Conservation (phyloP, 2,329 filamentous ascomycete species). For the Diplodia corticola region DNA sequence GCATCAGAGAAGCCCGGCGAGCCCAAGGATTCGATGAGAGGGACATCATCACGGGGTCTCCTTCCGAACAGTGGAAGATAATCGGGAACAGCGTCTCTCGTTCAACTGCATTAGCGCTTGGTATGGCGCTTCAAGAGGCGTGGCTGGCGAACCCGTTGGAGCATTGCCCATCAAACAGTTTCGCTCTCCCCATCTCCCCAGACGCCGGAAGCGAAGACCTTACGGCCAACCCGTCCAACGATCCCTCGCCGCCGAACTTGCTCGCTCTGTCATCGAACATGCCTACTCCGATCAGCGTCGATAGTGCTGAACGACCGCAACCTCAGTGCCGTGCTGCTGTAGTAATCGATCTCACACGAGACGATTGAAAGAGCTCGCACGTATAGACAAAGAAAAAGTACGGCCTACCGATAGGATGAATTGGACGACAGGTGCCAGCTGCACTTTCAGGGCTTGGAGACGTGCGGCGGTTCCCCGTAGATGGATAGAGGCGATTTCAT, state of each 20-base stretch:
- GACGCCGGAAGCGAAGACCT: neutral
- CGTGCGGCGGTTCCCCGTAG: too few relatives aligned
- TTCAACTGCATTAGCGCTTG: slow-evolving; percentile 66
- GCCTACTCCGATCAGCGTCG: neutral
- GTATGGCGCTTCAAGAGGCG: slow-evolving; percentile 63
- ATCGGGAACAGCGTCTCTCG: slow-evolving; percentile 77
- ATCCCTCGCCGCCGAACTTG: too few relatives aligned
- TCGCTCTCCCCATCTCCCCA: too few relatives aligned
- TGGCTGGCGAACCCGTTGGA: slow-evolving; percentile 47
- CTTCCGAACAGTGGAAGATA: slow-evolving; percentile 61
- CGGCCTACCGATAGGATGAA: too few relatives aligned
- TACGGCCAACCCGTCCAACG: too few relatives aligned
- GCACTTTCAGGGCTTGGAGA: too few relatives aligned
- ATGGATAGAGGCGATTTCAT: too few relatives aligned
- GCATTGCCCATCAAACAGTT: neutral
- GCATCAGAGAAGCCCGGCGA: slow-evolving; percentile 65
- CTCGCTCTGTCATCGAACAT: too few relatives aligned
- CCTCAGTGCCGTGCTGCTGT: neutral
- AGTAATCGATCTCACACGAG: neutral
- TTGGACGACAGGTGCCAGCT: too few relatives aligned
- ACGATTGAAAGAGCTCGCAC: neutral
- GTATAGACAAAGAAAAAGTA: too few relatives aligned
- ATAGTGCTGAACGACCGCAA: neutral
- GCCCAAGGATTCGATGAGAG: slow-evolving; percentile 70
- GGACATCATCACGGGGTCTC: slow-evolving; percentile 66